phyloP scores from a whole-genome alignment of 805 yeast genomes.

The Metschnikowia kunwiensis region DNA sequence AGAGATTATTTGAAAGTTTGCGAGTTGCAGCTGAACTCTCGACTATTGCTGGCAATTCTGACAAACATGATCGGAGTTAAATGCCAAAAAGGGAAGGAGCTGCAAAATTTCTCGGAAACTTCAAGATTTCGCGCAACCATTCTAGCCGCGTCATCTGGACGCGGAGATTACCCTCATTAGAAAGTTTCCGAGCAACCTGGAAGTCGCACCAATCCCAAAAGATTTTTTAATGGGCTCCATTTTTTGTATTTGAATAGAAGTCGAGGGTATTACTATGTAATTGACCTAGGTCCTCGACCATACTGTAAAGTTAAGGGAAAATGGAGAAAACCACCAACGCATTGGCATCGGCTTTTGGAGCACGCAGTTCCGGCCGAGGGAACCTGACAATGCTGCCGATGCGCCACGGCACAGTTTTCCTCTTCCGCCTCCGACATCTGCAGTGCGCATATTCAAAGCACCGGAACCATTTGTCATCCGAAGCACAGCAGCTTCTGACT shows the following conservation, averaged over 20 bases:
- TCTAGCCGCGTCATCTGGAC: constrained; percentile 1
- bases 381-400: neutral
- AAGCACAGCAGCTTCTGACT: constrained; percentile 10
- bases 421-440: constrained; percentile 6
- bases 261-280: too few relatives aligned
- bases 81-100: neutral
- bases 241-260: too few relatives aligned
- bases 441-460: constrained; percentile 5
- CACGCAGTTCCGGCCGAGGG: constrained; percentile 3
- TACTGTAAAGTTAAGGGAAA: too few relatives aligned
- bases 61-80: neutral
- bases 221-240: too few relatives aligned
- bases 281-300: too few relatives aligned
- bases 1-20: too few relatives aligned
- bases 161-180: constrained; percentile 1
- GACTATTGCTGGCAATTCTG: neutral
- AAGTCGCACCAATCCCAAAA: too few relatives aligned
- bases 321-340: too few relatives aligned
- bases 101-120: neutral
- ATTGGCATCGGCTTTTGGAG: neutral
- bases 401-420: neutral
- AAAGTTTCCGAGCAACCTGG: constrained; percentile 2
- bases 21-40: too few relatives aligned
- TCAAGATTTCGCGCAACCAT: neutral
- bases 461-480: constrained; percentile 16